phyloP scores from a whole-genome alignment of 441 rosid species.

The Geranium incanum region DNA sequence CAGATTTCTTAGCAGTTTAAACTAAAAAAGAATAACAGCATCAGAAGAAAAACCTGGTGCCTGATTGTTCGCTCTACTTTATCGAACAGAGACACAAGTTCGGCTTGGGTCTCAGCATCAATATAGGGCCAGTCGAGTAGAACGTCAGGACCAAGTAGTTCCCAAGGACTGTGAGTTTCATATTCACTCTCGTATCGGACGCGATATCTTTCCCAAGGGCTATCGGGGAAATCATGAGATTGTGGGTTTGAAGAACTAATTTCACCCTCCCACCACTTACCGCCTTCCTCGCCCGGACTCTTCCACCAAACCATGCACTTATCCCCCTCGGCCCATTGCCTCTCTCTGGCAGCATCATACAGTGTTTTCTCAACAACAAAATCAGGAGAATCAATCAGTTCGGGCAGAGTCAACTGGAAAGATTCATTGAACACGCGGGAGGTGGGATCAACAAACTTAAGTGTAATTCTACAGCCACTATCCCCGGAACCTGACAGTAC shows the following conservation, averaged over 20 bases:
- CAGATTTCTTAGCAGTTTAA: conserved; percentile 13
- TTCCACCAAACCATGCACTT: conserved; percentile 71
- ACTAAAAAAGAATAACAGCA: conserved; percentile 7
- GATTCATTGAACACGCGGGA: conserved; percentile 37
- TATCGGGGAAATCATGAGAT: conserved; percentile 50
- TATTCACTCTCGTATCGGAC: conserved; percentile 37
- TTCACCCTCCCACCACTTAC: conserved; percentile 66
- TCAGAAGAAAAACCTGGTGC: conserved; percentile 38
- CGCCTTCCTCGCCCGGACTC: conserved; percentile 42
- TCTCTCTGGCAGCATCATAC: conserved; percentile 49
- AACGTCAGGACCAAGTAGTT: conserved; percentile 47
- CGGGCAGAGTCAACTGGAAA: conserved; percentile 55
- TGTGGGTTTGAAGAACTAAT: conserved; percentile 39
- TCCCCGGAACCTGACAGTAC: conserved; percentile 68
- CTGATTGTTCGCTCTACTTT: conserved; percentile 47
- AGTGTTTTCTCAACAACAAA: conserved; percentile 62
- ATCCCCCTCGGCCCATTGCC: conserved; percentile 48
- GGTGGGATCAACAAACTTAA: conserved; percentile 43
- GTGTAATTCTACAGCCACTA: conserved; percentile 66
- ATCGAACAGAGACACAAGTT: conserved; percentile 38
- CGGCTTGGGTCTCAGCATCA: conserved; percentile 35
- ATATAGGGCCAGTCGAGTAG: conserved; percentile 42
- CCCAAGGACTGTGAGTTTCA: conserved; percentile 65
- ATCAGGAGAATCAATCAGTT: conserved; percentile 51
- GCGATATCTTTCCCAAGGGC: conserved; percentile 68